Evolutionary conservation across 371 early-diverging fungal genomes (phyloP), one percentile per base, ranked within the genome.

Genomic region (Lichtheimia ornata): DNA sequence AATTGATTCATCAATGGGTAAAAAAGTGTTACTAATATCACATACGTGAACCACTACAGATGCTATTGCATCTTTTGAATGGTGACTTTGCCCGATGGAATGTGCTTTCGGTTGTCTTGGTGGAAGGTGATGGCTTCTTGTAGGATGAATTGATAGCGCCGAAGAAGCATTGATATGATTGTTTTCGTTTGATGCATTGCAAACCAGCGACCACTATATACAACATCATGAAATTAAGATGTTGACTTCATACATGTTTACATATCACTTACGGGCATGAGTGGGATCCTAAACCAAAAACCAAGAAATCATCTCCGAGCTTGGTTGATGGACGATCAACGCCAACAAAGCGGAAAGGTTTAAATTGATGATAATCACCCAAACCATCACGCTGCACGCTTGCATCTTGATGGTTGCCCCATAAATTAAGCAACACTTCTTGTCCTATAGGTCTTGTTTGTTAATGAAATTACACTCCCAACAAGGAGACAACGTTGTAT

Each of bases 251-350:
- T 9, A 44, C 27, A 28, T 30, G 7, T 30, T 30, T 30, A n/a
- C n/a, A n/a, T n/a, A 3, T 30, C 22, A 53, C 54, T 53, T 53
- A 53, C 50, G 68, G 68, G 52, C 68, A 67, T 22, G 68, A 63
- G 50, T 67, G 68, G 56, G 65, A 79, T 63, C 87, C 87, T 59
- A 82, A 64, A 15, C 87, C 87, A 65, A 84, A 87, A 6, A 62
- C 1, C 1, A 83, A 20, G 54, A 62, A 79, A 35, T 79, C 78
- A 2, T 63, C 57, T 1, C 71, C 69, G 44, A 81, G 60, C 56
- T 79, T 79, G 28, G 74, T 76, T 0, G 80, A 66, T 2, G 67
- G 44, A 56, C 73, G 76, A 18, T 69, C 59, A 13, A 49, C 6
- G 18, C 66, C 68, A 13, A 81, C 71, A 44, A 72, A 83, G 42